These are phyloP conservation scores for Peterozyma xylosa DNA, from an alignment of 805 yeast genomes.

Conservation along the genomic window DNA sequence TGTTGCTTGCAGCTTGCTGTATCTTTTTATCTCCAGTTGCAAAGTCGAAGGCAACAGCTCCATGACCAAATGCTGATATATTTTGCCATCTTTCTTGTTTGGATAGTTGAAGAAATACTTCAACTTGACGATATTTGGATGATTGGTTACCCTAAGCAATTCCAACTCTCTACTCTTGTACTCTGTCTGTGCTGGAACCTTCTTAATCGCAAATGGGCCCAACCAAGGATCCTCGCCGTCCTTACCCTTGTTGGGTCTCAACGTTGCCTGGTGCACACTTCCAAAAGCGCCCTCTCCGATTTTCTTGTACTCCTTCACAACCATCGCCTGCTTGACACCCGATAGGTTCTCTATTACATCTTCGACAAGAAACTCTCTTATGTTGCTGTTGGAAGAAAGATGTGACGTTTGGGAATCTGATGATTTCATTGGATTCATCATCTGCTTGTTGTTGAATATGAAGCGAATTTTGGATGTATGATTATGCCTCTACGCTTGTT, in stretches of 20 bases:
- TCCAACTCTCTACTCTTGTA: slow-evolving; percentile 78
- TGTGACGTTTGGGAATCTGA: not conserved
- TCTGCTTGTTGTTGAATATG: not conserved
- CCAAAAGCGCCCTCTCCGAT: slow-evolving; percentile 89
- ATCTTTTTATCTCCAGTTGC: slow-evolving; percentile 68
- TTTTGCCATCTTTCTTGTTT: slow-evolving; percentile 51
- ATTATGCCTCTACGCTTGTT: not conserved
- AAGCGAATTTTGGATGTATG: not conserved
- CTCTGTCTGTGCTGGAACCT: slow-evolving; percentile 84
- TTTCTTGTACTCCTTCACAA: slow-evolving; percentile 61
- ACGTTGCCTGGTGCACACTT: slow-evolving; percentile 70
- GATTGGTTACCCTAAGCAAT: slow-evolving; percentile 64
- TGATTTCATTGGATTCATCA: not conserved
- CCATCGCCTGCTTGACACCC: slow-evolving; percentile 49
- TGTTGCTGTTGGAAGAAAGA: too few relatives aligned
- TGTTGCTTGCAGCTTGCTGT: slow-evolving; percentile 50
- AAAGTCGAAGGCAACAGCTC: slow-evolving; percentile 80
- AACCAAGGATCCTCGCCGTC: slow-evolving; percentile 36
- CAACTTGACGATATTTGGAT: slow-evolving; percentile 70
- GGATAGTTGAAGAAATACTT: slow-evolving; percentile 66
- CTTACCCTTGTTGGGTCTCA: slow-evolving; percentile 15
- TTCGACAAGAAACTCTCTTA: slow-evolving; percentile 39
- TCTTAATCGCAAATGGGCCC: slow-evolving; percentile 80
- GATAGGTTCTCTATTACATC: slow-evolving; percentile 59
- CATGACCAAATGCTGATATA: slow-evolving; percentile 80